Base-by-base conservation (phyloP, 805 yeast genomes). In the Starmerella powellii region DNA sequence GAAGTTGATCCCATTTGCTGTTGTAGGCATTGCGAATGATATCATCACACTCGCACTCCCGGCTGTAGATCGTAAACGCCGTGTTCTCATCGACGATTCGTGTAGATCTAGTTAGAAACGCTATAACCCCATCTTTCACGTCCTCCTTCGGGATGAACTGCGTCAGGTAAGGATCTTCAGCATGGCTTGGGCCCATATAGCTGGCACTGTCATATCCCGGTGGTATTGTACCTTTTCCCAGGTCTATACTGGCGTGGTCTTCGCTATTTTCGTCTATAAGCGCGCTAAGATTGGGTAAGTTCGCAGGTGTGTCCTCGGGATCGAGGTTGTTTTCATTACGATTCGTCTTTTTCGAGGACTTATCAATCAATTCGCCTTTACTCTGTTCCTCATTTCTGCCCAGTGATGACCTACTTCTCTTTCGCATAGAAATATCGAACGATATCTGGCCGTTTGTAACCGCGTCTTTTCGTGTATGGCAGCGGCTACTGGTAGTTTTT, bases 121-220 rank as follows among this genome's bases (percentile, higher is more conserved):
- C 42, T 12, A 53, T 38, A 10, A 46, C 49, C 19, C 50, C 49
- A 6, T 46, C 44, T 12, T 44, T 20, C 11, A 20, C 49, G 24
- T 49, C 52, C 35, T 48, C 49, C 8, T 27, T 30, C 6, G 30
- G n/a, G 28, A 36, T 19, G 11, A 46, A 51, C 13, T 38, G 19
- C 37, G 31, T 31, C 18, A 49, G 52, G 29, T 50, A 55, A 3
- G 64, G 64, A 42, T 61, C 63, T 31, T 56, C 59, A 20, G 58
- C 63, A 16, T 58, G 53, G 13, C 59, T 50, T 8, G 52, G 45
- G 13, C 64, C 64, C 36, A 59, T 42, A 30, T 55, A 45, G 11
- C 54, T 52, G 0, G 52, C 57, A 2, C 51, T 41, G n/a, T 49
- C 54, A 35, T 48, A 55, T 5, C 48, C 55, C 1, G 39, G 40